Conservation (phyloP, 768 basidiomycete genomes). For the Termitomyces sp. region DNA sequence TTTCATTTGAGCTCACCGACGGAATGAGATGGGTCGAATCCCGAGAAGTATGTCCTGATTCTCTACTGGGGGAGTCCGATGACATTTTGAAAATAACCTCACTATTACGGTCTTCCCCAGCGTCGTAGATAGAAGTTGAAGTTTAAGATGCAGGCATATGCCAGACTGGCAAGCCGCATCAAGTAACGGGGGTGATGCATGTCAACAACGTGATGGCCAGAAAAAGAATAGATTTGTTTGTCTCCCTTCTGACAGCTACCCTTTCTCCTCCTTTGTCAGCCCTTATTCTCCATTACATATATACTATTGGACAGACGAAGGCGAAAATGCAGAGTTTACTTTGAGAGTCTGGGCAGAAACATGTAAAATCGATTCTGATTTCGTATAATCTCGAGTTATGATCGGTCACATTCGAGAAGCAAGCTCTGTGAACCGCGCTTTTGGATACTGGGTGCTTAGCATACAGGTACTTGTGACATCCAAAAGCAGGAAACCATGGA, state of each 20-base stretch:
- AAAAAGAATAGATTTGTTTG: background rate
- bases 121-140: background rate
- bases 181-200: background rate
- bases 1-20: constrained; percentile 27
- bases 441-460: background rate
- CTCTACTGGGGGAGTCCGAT: background rate
- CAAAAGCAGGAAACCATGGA: no score
- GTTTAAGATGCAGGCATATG: background rate
- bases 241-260: no score
- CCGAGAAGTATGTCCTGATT: constrained; percentile 29
- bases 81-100: background rate
- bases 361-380: background rate
- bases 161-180: background rate
- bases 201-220: background rate
- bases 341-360: no score
- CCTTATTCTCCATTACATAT: background rate
- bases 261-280: background rate
- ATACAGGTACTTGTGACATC: background rate
- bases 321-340: background rate
- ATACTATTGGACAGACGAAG: background rate
- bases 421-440: background rate
- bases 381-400: background rate
- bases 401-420: background rate
- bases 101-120: background rate
- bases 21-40: constrained; percentile 48